Evolutionary conservation across 1,284 basidiomycete species (phyloP).

Genomic region (Rhodotorula sp.): DNA sequence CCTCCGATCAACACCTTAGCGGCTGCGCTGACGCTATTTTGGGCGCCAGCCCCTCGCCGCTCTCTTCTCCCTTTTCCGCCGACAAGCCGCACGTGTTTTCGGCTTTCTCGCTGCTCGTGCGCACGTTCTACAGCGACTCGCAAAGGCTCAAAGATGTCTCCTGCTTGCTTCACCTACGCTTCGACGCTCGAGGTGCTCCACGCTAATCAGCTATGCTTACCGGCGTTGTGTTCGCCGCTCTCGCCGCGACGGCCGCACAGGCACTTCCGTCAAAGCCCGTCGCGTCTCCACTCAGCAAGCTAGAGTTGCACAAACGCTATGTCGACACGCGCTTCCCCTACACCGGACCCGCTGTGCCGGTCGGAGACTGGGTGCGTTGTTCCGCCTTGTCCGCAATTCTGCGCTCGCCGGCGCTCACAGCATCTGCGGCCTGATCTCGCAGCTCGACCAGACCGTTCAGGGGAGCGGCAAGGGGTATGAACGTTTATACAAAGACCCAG

Average conservation of each 20-base stretch:
- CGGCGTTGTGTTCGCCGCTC: not conserved
- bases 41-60: too few species aligned
- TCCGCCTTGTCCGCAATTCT: not conserved
- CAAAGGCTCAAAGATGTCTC: too few species aligned
- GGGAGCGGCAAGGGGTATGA: conserved; percentile 42
- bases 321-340: conserved; percentile 6
- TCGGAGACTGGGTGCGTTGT: conserved; percentile 37
- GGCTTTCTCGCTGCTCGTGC: too few species aligned
- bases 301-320: conserved; percentile 4
- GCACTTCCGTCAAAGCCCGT: not conserved
- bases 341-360: conserved; percentile 29
- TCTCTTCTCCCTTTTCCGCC: too few species aligned
- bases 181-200: too few species aligned
- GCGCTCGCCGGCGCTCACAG: not conserved
- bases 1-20: too few species aligned
- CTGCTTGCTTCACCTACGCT: too few species aligned
- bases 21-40: too few species aligned
- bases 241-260: not conserved
- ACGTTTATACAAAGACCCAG: conserved; percentile 41
- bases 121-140: too few species aligned
- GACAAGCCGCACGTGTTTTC: too few species aligned
- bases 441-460: conserved; percentile 39
- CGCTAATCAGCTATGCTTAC: not conserved
- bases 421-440: not conserved
- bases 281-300: conserved; percentile 1